These are phyloP conservation scores for Talaromyces trachyspermus DNA, from an alignment of 495 filamentous ascomycete species.

Conservation along the genomic window DNA sequence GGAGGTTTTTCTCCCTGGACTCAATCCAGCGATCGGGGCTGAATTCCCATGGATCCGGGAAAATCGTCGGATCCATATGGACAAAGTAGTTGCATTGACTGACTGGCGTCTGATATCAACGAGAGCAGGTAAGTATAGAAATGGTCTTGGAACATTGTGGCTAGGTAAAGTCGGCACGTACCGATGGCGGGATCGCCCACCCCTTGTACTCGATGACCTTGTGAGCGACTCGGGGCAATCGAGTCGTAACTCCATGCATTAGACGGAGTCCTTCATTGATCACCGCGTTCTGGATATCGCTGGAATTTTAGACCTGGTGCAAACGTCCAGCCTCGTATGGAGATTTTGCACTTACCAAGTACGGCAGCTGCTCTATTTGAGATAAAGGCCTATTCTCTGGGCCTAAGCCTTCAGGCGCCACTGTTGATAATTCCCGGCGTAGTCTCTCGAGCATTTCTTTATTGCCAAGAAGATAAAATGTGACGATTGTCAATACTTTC, in stretches of 20 bases:
- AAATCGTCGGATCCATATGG: constrained; percentile 33
- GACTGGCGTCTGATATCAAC: constrained; percentile 24
- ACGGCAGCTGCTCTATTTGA: constrained; percentile 38
- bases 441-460: constrained; percentile 14
- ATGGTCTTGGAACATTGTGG: constrained; percentile 13
- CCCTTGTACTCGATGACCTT: constrained; percentile 22
- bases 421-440: constrained; percentile 17
- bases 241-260: constrained; percentile 33
- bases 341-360: constrained; percentile 24
- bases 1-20: constrained; percentile 11
- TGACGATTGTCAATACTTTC: constrained; percentile 17
- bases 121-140: constrained; percentile 16
- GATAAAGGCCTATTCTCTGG: constrained; percentile 6
- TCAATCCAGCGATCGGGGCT: constrained; percentile 37
- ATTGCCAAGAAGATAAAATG: constrained; percentile 25
- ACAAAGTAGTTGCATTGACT: constrained; percentile 32
- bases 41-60: constrained; percentile 32
- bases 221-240: constrained; percentile 27
- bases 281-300: constrained; percentile 20
- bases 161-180: constrained; percentile 10
- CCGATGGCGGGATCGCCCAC: constrained; percentile 18
- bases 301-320: not conserved
- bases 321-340: not conserved
- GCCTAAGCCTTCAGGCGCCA: constrained; percentile 16
- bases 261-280: constrained; percentile 35